Evolutionary conservation across 371 early-diverging fungal genomes (phyloP).

Genomic region (Apophysomyces variabilis): DNA sequence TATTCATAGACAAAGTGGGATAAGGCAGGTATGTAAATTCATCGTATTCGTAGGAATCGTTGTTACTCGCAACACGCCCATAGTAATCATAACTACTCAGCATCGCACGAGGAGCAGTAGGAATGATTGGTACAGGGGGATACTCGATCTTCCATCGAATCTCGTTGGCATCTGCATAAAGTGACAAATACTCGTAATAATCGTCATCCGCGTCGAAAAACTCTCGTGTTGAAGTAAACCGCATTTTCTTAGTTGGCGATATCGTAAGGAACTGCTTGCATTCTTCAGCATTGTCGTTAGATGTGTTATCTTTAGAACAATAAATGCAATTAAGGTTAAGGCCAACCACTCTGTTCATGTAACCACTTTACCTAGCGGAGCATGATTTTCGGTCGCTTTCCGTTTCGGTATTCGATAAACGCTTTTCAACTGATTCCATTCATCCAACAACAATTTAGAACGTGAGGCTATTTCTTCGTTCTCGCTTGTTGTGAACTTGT

Average conservation of each 20-base stretch:
- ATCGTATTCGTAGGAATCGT: not conserved
- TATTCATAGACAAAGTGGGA: not conserved
- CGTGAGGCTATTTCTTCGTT: slow-evolving; percentile 42
- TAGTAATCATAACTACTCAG: slow-evolving; percentile 8
- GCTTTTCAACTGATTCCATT: slow-evolving; percentile 59
- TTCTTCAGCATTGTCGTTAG: too few species aligned
- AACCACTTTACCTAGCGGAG: not conserved
- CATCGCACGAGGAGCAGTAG: slow-evolving; percentile 39
- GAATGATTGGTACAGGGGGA: slow-evolving; percentile 31
- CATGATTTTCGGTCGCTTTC: not conserved
- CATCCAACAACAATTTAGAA: slow-evolving; percentile 40
- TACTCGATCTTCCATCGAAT: slow-evolving; percentile 25
- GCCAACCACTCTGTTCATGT: not conserved
- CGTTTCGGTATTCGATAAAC: slow-evolving; percentile 68
- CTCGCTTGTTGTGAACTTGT: slow-evolving; percentile 42
- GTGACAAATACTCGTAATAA: slow-evolving; percentile 38
- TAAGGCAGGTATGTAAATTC: not conserved
- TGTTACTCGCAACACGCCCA: not conserved
- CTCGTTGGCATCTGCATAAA: slow-evolving; percentile 21
- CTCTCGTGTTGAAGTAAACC: slow-evolving; percentile 36
- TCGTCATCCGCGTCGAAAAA: slow-evolving; percentile 48
- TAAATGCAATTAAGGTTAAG: not conserved
- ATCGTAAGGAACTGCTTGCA: too few species aligned
- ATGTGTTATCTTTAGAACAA: too few species aligned
- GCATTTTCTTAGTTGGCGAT: slow-evolving; percentile 11